These are phyloP conservation scores for Cryptococcus sp. DNA, from an alignment of 1,284 basidiomycete species.

Conservation along the genomic window DNA sequence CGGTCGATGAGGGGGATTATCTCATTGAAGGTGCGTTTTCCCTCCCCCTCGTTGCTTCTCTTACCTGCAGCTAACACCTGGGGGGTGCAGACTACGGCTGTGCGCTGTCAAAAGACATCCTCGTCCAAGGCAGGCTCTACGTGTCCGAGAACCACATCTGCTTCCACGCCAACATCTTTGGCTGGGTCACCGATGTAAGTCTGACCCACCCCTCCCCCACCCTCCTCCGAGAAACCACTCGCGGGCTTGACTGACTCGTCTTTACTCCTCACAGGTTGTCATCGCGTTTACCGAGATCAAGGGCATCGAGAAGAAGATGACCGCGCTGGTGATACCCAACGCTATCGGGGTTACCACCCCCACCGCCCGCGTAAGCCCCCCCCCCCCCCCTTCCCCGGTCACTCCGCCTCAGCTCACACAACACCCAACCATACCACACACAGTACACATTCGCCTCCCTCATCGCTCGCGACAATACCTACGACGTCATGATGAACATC, in stretches of 20 bases:
- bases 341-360: slow-evolving; percentile 87
- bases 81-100: slow-evolving; percentile 84
- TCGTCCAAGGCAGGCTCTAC: slow-evolving; percentile 93
- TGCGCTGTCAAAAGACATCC: slow-evolving; percentile 90
- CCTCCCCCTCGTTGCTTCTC: background rate
- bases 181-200: slow-evolving; percentile 94
- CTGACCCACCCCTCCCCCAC: background rate
- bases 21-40: slow-evolving; percentile 80
- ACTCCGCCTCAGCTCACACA: background rate
- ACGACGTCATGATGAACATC: slow-evolving; percentile 93
- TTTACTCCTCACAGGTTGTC: slow-evolving; percentile 60
- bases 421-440: too few relatives aligned
- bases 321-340: slow-evolving; percentile 97
- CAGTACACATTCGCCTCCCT: slow-evolving; percentile 96
- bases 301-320: slow-evolving; percentile 94
- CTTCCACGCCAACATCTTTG: slow-evolving; percentile 98
- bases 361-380: slow-evolving; percentile 53
- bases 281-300: slow-evolving; percentile 89
- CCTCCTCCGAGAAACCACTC: too few relatives aligned
- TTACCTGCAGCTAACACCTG: slow-evolving; percentile 13
- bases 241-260: background rate
- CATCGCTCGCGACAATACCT: slow-evolving; percentile 91
- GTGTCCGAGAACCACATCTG: slow-evolving; percentile 98
- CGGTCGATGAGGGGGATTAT: slow-evolving; percentile 91
- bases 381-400: background rate